phyloP scores from a whole-genome alignment of 805 yeast species.

The Yamadazyma scolyti region DNA sequence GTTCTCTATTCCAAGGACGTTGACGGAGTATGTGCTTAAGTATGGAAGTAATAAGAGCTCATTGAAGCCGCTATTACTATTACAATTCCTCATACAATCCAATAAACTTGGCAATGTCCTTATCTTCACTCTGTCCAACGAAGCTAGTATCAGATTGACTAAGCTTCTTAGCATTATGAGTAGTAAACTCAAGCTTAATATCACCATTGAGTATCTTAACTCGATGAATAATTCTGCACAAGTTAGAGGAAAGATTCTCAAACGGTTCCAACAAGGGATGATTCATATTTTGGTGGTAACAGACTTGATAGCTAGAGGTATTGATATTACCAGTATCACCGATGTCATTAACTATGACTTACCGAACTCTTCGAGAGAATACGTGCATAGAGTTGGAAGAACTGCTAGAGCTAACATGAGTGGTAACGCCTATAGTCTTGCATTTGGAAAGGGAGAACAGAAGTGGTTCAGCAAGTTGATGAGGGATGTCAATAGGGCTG shows the following conservation, averaged over 20 bases:
- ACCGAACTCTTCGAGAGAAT: constrained; percentile 85
- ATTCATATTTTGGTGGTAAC: constrained; percentile 67
- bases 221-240: constrained; percentile 52
- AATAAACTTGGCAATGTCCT: constrained; percentile 40
- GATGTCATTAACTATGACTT: constrained; percentile 87
- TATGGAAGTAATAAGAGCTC: constrained; percentile 35
- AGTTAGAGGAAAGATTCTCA: constrained; percentile 51
- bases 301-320: constrained; percentile 94
- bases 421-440: constrained; percentile 73
- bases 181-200: constrained; percentile 12
- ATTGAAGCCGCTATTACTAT: constrained; percentile 71
- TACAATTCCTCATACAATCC: constrained; percentile 45
- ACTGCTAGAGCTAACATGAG: constrained; percentile 87
- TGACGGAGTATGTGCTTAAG: constrained; percentile 44
- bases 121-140: constrained; percentile 76
- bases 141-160: constrained; percentile 77
- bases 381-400: constrained; percentile 94
- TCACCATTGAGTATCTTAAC: constrained; percentile 46
- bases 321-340: constrained; percentile 68
- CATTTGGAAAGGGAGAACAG: constrained; percentile 76
- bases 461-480: constrained; percentile 55
- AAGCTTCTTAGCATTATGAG: constrained; percentile 50
- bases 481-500: constrained; percentile 44
- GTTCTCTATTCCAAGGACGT: constrained; percentile 55
- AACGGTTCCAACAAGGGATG: constrained; percentile 53